Conservation (phyloP, 306 rosid species). For the Castanospermum australe region DNA sequence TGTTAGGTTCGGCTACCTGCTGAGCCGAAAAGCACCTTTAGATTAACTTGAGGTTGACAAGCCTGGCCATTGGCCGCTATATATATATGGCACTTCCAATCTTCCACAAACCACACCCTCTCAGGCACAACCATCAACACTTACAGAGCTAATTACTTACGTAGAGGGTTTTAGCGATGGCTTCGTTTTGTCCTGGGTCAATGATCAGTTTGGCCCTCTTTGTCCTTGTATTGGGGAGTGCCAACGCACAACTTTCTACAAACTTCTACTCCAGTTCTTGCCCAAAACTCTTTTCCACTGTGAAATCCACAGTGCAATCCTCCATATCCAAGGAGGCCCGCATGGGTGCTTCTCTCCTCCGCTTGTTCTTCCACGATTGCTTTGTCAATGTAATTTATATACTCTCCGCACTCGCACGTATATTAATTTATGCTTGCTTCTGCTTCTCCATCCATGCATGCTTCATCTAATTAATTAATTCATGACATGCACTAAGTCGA, state of each 20-base stretch:
- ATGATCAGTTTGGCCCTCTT: slow-evolving; percentile 26
- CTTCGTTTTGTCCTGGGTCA: slow-evolving; percentile 26
- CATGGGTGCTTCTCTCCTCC: slow-evolving; percentile 93
- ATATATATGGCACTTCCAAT: slow-evolving; percentile 37
- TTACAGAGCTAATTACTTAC: background rate
- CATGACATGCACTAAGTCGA: slow-evolving; percentile 3
- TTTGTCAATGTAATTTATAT: slow-evolving; percentile 74
- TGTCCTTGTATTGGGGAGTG: slow-evolving; percentile 40
- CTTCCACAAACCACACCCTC: slow-evolving; percentile 9
- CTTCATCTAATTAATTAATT: background rate
- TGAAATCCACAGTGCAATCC: slow-evolving; percentile 54
- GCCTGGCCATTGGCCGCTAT: background rate
- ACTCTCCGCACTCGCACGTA: background rate
- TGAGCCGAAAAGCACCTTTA: slow-evolving; percentile 36
- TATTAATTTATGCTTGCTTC: background rate
- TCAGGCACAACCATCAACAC: background rate
- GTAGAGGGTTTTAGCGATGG: slow-evolving; percentile 25
- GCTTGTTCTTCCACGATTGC: slow-evolving; percentile 86
- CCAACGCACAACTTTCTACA: slow-evolving; percentile 69
- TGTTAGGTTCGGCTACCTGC: slow-evolving; percentile 66
- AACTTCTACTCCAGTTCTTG: slow-evolving; percentile 63
- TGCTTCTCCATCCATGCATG: background rate
- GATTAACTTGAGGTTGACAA: slow-evolving; percentile 13
- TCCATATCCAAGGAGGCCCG: slow-evolving; percentile 70
- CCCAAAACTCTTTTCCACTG: slow-evolving; percentile 57